Percentiles rank a stretch among this genome's conserved stretches.
Evolutionary conservation across 352 stramenopile genomes (phyloP).

Genomic region (Aphanomyces astaci): DNA sequence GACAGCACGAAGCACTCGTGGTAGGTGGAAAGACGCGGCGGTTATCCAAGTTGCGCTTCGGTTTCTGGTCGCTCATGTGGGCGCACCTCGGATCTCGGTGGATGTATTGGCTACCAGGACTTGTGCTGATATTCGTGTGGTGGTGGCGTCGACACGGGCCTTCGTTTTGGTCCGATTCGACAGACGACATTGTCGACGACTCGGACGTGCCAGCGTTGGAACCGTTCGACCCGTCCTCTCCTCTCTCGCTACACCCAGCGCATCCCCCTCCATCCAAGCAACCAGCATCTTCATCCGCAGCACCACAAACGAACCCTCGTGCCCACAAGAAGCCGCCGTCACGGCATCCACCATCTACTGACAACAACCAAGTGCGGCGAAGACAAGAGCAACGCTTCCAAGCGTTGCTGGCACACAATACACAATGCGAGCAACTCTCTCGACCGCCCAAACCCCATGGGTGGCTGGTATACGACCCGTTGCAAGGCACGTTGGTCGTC

Average conservation of each 20-base stretch:
- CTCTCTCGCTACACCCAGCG: background rate
- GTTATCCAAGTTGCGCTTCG: background rate
- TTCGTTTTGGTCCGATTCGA: background rate
- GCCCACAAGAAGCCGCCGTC: too few relatives aligned
- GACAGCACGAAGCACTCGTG: slow-evolving; percentile 1
- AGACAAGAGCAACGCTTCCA: background rate
- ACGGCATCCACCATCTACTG: too few relatives aligned
- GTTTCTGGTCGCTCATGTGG: slow-evolving; percentile 17
- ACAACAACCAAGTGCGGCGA: background rate
- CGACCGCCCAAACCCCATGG: background rate
- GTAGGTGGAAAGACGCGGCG: background rate
- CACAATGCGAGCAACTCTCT: background rate
- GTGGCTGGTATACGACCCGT: slow-evolving; percentile 19
- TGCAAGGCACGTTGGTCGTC: background rate
- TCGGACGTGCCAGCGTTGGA: slow-evolving; percentile 14
- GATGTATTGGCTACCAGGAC: slow-evolving; percentile 17
- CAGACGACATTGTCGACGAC: slow-evolving; percentile 13
- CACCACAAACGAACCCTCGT: too few relatives aligned
- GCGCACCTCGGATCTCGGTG: background rate
- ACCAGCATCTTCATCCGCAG: too few relatives aligned
- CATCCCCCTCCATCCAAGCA: too few relatives aligned
- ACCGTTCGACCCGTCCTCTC: background rate
- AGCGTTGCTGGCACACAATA: slow-evolving; percentile 12
- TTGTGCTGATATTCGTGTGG: slow-evolving; percentile 2
- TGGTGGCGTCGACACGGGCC: slow-evolving; percentile 1